These are phyloP conservation scores for Wallacemonas sp. DNA, from an alignment of 208 protist species.

Conservation along the genomic window DNA sequence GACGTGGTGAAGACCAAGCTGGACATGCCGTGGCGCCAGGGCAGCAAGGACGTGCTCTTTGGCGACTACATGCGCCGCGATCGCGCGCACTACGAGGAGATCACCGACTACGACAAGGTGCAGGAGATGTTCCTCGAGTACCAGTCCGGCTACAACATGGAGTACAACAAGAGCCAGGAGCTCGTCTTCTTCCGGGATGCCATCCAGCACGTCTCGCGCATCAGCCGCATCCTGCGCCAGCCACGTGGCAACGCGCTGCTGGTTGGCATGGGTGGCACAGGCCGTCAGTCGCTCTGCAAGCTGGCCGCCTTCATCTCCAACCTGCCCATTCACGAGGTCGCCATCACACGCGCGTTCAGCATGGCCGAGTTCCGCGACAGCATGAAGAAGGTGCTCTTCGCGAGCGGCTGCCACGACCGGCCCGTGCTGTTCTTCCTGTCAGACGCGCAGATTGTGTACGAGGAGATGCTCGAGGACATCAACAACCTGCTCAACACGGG, in stretches of 20 bases:
- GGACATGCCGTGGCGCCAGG: slow-evolving; percentile 61
- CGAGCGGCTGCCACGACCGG: slow-evolving; percentile 85
- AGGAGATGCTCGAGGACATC: slow-evolving; percentile 97
- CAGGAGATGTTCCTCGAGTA: slow-evolving; percentile 77
- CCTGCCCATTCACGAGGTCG: slow-evolving; percentile 87
- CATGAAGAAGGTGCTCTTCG: slow-evolving; percentile 90
- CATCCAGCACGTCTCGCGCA: slow-evolving; percentile 94
- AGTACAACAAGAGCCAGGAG: slow-evolving; percentile 87
- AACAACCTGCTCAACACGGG: slow-evolving; percentile 98
- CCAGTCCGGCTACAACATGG: slow-evolving; percentile 93
- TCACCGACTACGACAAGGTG: slow-evolving; percentile 54
- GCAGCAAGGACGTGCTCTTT: slow-evolving; percentile 74
- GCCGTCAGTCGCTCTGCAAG: slow-evolving; percentile 95
- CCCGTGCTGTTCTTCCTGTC: slow-evolving; percentile 95
- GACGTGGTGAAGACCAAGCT: slow-evolving; percentile 64
- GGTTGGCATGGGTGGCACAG: slow-evolving; percentile 97
- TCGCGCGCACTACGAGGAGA: slow-evolving; percentile 77
- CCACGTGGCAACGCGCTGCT: slow-evolving; percentile 96
- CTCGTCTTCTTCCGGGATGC: slow-evolving; percentile 98
- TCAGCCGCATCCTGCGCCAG: slow-evolving; percentile 96
- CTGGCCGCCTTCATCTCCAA: slow-evolving; percentile 94
- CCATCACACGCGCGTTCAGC: slow-evolving; percentile 92
- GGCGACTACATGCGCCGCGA: slow-evolving; percentile 94
- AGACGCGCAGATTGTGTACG: slow-evolving; percentile 95
- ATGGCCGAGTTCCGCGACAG: slow-evolving; percentile 95